phyloP scores from a whole-genome alignment of 2,329 filamentous ascomycete species.

The Orbilia javanica region DNA sequence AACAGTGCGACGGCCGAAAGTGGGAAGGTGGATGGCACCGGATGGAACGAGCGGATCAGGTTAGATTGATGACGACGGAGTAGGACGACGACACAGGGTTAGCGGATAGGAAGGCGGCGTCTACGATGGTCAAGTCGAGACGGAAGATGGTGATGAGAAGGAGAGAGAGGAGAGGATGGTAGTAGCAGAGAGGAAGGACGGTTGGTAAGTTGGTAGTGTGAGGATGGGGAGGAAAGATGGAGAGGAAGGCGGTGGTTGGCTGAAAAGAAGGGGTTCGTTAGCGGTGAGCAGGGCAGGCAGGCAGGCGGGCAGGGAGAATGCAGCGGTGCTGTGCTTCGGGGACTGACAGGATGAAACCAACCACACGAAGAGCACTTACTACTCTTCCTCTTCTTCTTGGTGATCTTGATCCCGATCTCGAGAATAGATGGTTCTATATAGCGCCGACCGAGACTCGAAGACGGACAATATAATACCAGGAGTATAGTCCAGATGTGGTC shows the following conservation, averaged over 20 bases:
- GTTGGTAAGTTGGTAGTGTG: conserved; percentile 54
- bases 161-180: conserved; percentile 68
- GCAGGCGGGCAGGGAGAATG: conserved; percentile 44
- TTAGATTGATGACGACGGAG: conserved; percentile 60
- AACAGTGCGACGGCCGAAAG: conserved; percentile 43
- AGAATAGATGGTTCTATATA: background rate
- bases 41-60: conserved; percentile 57
- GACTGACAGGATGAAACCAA: conserved; percentile 26
- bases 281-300: conserved; percentile 27
- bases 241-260: conserved; percentile 65
- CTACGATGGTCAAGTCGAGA: conserved; percentile 16
- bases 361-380: conserved; percentile 5
- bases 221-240: conserved; percentile 65
- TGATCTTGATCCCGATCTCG: background rate
- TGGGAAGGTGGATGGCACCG: conserved; percentile 50
- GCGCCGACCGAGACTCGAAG: background rate
- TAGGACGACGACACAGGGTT: conserved; percentile 67
- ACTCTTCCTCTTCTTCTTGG: background rate
- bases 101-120: conserved; percentile 1
- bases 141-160: conserved; percentile 65
- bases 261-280: conserved; percentile 27
- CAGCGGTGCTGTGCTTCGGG: background rate
- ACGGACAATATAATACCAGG: background rate
- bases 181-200: background rate
- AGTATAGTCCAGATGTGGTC: too few relatives aligned